Evolutionary conservation across 2,329 filamentous ascomycete genomes (phyloP), one percentile per base, ranked within the genome.

Genomic region (Lachnellula occidentalis): DNA sequence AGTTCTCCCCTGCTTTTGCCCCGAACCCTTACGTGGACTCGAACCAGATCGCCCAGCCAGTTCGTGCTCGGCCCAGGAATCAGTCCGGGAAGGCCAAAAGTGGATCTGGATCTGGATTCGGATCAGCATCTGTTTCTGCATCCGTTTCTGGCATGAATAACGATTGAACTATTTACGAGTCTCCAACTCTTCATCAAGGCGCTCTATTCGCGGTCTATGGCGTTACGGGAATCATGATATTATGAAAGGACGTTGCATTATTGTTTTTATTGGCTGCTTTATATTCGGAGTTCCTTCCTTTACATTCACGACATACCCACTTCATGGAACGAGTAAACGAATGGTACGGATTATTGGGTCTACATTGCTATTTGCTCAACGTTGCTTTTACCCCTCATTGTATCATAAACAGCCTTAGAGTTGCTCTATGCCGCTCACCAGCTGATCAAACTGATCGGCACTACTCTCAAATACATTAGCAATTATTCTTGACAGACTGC

Each of bases 361-460:
- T 56, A 50, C 54, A 53, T 61, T 50, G 54, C 50, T 58, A 60
- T 62, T 54, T 61, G 53, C 50, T 59, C 43, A 53, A 43, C 31
- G 17, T 48, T 49, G 39, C 45, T 51, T 42, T 39, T 48, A 41
- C 48, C 41, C 41, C 46, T 39, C 37, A 50, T 53, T 55, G 53
- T 61, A 50, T 55, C 45, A 48, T 22, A 36, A 2, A 3, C 21
- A 17, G 45, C 47, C 48, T 62, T 73, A 85, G 60, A 86, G 65
- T 66, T 86, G 80, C 65, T 86, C 83, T 59, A 85, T 79, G 59
- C 66, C 64, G 39, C 62, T 55, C 36, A 67, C 50, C 45, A 70
- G 57, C 54, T 66, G 61, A 42, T 66, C 60, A 1, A 68, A 53
- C 51, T 63, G 58, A 43, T 59, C 60, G 21, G 49, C 43, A 37